Evolutionary conservation across 306 rosid genomes (phyloP).

Genomic region (Ochetophila trinervis): DNA sequence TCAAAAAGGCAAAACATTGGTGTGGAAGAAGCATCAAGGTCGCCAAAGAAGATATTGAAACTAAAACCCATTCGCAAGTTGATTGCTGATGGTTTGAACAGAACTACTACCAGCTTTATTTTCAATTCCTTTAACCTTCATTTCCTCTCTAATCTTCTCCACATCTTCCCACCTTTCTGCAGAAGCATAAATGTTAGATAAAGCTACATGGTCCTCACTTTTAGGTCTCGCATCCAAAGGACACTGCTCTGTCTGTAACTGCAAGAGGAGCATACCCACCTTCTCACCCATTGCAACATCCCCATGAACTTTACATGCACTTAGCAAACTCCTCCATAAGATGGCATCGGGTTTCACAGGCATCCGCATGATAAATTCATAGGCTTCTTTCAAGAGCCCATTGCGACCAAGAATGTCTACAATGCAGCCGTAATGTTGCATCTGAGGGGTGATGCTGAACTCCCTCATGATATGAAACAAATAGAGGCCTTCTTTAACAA

Average conservation of each 20-base stretch:
- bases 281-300: slow-evolving; percentile 67
- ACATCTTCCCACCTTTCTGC: slow-evolving; percentile 69
- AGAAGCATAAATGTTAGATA: slow-evolving; percentile 76
- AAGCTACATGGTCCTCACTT: slow-evolving; percentile 69
- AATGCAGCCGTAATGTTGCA: slow-evolving; percentile 63
- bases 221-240: slow-evolving; percentile 24
- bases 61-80: slow-evolving; percentile 19
- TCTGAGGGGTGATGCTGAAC: slow-evolving; percentile 45
- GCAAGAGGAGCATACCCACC: slow-evolving; percentile 69
- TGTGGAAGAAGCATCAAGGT: too few species aligned
- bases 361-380: slow-evolving; percentile 51
- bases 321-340: slow-evolving; percentile 69
- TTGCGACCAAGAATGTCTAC: slow-evolving; percentile 72
- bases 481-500: slow-evolving; percentile 51
- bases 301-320: slow-evolving; percentile 66
- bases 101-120: slow-evolving; percentile 60
- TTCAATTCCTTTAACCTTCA: slow-evolving; percentile 51
- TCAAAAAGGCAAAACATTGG: too few species aligned
- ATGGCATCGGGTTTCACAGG: slow-evolving; percentile 52
- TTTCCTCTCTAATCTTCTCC: slow-evolving; percentile 55
- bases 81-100: slow-evolving; percentile 38
- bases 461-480: slow-evolving; percentile 46
- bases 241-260: slow-evolving; percentile 22
- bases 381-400: slow-evolving; percentile 59
- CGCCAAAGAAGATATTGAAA: neutral